Percentiles rank a stretch among this genome's conserved stretches.
These are phyloP conservation scores for Eucalyptus sp. DNA, from an alignment of 345 rosid species.

Conservation along the genomic window DNA sequence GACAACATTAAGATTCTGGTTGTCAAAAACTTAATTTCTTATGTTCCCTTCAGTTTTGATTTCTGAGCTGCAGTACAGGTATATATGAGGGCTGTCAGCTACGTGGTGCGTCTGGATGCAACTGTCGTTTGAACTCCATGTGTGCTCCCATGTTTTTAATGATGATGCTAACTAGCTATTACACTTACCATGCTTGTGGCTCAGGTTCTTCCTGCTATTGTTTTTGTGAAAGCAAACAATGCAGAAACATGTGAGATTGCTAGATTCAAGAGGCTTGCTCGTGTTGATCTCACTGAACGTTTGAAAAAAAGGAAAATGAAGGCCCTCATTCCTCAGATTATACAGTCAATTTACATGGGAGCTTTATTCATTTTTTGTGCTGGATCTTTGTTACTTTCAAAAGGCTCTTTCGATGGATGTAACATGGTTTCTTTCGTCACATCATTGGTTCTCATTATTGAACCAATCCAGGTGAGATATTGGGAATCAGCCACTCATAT, in stretches of 20 bases:
- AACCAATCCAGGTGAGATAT: constrained; percentile 71
- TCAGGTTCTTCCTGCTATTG: constrained; percentile 80
- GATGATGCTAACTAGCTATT: not conserved
- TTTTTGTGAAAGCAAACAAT: constrained; percentile 89
- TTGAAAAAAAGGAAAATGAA: constrained; percentile 89
- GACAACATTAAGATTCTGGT: not conserved
- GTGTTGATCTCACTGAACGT: constrained; percentile 38
- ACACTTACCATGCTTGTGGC: not conserved
- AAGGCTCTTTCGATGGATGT: constrained; percentile 54
- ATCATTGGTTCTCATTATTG: constrained; percentile 70
- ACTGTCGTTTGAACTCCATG: not conserved
- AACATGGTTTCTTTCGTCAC: constrained; percentile 69
- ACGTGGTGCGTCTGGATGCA: not conserved
- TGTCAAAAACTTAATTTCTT: not conserved
- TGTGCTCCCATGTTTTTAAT: not conserved
- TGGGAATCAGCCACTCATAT: not conserved
- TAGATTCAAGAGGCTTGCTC: constrained; percentile 67
- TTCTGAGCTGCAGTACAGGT: not conserved
- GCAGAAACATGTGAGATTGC: constrained; percentile 64
- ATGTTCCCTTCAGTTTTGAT: not conserved
- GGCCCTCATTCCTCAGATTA: constrained; percentile 75
- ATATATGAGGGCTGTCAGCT: not conserved
- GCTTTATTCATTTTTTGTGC: constrained; percentile 46
- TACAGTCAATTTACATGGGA: constrained; percentile 70
- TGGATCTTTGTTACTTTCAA: constrained; percentile 61